Evolutionary conservation across 1,139 yeast genomes (phyloP).

Genomic region (Meyerozyma guilliermondii): DNA sequence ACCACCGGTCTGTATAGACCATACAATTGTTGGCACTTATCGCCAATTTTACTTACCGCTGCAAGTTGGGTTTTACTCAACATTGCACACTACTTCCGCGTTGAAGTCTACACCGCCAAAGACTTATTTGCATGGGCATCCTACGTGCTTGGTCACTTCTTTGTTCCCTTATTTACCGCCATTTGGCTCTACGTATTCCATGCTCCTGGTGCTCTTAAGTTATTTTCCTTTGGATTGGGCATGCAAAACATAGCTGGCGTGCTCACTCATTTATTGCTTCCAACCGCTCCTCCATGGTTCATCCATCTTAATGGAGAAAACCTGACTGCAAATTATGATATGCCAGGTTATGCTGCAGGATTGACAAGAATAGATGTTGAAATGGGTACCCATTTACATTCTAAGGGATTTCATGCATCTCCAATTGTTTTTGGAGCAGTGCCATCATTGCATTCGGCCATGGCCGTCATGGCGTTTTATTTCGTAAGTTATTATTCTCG

Average conservation of each 20-base stretch:
- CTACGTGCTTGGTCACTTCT: slow-evolving; percentile 56
- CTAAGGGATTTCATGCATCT: slow-evolving; percentile 59
- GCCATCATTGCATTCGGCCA: slow-evolving; percentile 63
- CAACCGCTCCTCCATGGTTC: slow-evolving; percentile 74
- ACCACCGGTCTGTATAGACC: slow-evolving; percentile 10
- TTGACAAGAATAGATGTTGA: slow-evolving; percentile 58
- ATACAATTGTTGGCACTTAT: slow-evolving; percentile 17
- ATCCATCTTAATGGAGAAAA: slow-evolving; percentile 55
- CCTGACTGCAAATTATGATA: slow-evolving; percentile 48
- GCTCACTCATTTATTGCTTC: slow-evolving; percentile 52
- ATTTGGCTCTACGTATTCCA: slow-evolving; percentile 65
- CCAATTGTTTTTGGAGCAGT: slow-evolving; percentile 72
- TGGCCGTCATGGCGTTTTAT: slow-evolving; percentile 51
- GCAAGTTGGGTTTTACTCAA: slow-evolving; percentile 39
- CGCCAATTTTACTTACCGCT: slow-evolving; percentile 24
- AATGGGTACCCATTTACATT: slow-evolving; percentile 56
- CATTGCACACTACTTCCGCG: slow-evolving; percentile 30
- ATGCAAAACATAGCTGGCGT: slow-evolving; percentile 57
- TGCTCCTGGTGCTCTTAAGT: slow-evolving; percentile 52
- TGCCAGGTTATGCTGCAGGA: slow-evolving; percentile 70
- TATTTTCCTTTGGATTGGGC: slow-evolving; percentile 51
- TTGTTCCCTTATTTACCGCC: slow-evolving; percentile 58
- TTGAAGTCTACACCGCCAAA: slow-evolving; percentile 25
- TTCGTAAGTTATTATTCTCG: slow-evolving; percentile 39
- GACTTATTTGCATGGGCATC: slow-evolving; percentile 58